Conservation (phyloP, 805 yeast genomes). For the Phaffomyces thermotolerans region DNA sequence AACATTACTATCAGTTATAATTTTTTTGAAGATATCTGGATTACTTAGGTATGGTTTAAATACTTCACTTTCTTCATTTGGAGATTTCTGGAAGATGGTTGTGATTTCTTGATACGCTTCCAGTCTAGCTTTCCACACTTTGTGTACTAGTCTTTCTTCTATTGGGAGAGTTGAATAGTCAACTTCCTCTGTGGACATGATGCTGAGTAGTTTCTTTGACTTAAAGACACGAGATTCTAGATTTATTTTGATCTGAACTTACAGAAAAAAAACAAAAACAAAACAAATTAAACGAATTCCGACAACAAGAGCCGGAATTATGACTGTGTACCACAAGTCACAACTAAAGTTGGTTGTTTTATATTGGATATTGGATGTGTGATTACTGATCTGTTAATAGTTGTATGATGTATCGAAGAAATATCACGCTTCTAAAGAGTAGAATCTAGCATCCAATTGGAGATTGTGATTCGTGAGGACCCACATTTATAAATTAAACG, state of each 20-base stretch:
- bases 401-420: no score
- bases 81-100: slow-evolving; percentile 43
- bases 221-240: background rate
- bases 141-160: slow-evolving; percentile 37
- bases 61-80: slow-evolving; percentile 48
- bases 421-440: no score
- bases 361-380: no score
- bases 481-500: no score
- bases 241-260: background rate
- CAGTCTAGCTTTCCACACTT: slow-evolving; percentile 81
- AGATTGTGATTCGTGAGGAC: no score
- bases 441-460: no score
- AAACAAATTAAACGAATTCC: background rate
- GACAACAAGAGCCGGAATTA: background rate
- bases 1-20: slow-evolving; percentile 75
- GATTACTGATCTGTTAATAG: no score
- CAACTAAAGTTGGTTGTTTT: no score
- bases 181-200: slow-evolving; percentile 14
- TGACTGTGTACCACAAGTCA: no score
- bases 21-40: slow-evolving; percentile 49
- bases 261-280: background rate
- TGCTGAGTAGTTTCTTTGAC: background rate
- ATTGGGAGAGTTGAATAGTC: slow-evolving; percentile 19
- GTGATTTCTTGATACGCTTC: slow-evolving; percentile 69
- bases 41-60: slow-evolving; percentile 43